phyloP scores from a whole-genome alignment of 2,329 filamentous ascomycete species.

The Fusarium sp. region DNA sequence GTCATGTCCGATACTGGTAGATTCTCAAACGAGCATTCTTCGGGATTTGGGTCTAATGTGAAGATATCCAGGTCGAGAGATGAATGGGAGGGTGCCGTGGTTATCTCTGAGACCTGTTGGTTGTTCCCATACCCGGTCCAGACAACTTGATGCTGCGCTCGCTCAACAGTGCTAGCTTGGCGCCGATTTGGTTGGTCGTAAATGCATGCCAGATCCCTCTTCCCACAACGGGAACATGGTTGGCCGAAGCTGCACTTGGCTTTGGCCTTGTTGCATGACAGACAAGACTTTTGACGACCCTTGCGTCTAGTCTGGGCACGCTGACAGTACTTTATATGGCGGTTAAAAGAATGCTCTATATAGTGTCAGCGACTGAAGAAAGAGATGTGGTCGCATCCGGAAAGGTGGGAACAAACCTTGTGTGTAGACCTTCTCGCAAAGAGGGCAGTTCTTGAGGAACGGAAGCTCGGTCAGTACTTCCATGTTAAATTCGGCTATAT shows the following conservation, averaged over 20 bases:
- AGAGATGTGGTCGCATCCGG: neutral
- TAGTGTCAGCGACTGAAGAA: neutral
- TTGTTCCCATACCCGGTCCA: neutral
- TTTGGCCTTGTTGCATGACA: conserved; percentile 35
- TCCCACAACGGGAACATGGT: conserved; percentile 36
- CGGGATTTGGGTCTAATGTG: neutral
- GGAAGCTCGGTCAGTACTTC: neutral
- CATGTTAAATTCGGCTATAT: neutral
- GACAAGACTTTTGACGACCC: conserved; percentile 38
- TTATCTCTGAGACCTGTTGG: neutral
- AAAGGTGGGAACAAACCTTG: conserved; percentile 16
- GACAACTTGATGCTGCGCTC: neutral
- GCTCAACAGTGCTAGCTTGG: accelerated
- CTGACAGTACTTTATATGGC: conserved; percentile 41
- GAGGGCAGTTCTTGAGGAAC: conserved; percentile 22
- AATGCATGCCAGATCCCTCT: conserved; percentile 23
- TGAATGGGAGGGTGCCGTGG: accelerated
- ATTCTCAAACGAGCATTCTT: neutral
- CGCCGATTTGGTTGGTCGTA: conserved; percentile 4
- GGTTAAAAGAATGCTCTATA: conserved; percentile 37
- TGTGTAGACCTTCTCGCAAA: conserved; percentile 37
- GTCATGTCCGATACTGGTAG: accelerated
- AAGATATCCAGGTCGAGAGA: neutral
- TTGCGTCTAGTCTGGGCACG: conserved; percentile 39
- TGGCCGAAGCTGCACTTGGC: conserved; percentile 39